These are phyloP conservation scores for Curvularia verruculosa DNA, from an alignment of 2,329 filamentous ascomycete genomes.

Conservation along the genomic window DNA sequence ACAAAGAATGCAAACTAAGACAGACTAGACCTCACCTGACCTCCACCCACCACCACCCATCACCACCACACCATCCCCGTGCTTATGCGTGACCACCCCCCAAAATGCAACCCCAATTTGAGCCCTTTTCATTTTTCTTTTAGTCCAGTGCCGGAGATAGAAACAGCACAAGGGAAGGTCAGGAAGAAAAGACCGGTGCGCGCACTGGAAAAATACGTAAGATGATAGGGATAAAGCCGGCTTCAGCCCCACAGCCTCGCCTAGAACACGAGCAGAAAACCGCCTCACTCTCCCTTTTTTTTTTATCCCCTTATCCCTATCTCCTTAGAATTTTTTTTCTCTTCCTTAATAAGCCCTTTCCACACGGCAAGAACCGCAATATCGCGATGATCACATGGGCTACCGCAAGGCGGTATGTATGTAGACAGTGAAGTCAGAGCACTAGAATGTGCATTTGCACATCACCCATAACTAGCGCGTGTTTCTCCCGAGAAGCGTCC, in stretches of 20 bases:
- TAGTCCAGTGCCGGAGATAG: neutral
- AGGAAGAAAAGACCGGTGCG: neutral
- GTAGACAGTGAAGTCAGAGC: too few relatives aligned
- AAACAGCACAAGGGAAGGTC: neutral
- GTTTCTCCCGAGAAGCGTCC: neutral
- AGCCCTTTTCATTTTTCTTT: neutral
- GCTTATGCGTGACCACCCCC: neutral
- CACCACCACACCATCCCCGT: too few relatives aligned
- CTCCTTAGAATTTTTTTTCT: neutral
- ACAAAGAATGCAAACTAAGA: neutral
- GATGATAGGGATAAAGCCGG: slow-evolving; percentile 2
- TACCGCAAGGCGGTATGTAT: neutral
- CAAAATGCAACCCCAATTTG: neutral
- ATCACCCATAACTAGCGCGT: neutral
- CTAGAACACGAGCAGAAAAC: slow-evolving; percentile 10
- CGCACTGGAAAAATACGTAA: slow-evolving; percentile 5
- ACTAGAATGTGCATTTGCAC: neutral
- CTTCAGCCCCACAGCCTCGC: slow-evolving; percentile 9
- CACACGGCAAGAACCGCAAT: neutral
- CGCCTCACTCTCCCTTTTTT: slow-evolving; percentile 4
- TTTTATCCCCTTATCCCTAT: neutral
- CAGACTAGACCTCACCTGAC: slow-evolving; percentile 3
- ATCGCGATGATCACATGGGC: neutral
- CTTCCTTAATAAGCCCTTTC: neutral
- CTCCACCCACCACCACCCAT: too few relatives aligned